These are phyloP conservation scores for Hanseniaspora valbyensis DNA, from an alignment of 805 yeast genomes.

Conservation along the genomic window DNA sequence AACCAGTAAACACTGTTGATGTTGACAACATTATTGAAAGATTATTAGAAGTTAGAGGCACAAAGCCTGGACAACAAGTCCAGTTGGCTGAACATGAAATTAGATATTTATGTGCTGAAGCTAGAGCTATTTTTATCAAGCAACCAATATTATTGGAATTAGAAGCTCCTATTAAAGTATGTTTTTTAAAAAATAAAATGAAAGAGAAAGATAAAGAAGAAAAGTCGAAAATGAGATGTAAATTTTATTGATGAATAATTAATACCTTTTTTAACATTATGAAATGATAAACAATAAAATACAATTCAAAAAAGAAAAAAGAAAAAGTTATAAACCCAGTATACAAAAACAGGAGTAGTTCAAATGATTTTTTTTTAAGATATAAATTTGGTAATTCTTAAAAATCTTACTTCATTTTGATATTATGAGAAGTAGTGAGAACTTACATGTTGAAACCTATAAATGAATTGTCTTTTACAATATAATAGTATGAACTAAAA, in stretches of 20 bases:
- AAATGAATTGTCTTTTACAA: too few relatives aligned
- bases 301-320: too few relatives aligned
- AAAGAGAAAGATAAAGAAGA: background rate
- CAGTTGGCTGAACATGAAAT: conserved; percentile 88
- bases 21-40: conserved; percentile 95
- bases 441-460: too few relatives aligned
- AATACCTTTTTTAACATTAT: conserved; percentile 30
- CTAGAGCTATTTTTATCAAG: conserved; percentile 94
- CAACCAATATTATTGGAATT: conserved; percentile 92
- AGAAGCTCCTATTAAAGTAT: conserved; percentile 90
- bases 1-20: conserved; percentile 50
- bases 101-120: conserved; percentile 90
- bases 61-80: conserved; percentile 96
- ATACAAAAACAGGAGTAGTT: too few relatives aligned
- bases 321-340: too few relatives aligned
- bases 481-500: too few relatives aligned
- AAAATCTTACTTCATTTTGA: too few relatives aligned
- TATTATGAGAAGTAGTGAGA: too few relatives aligned
- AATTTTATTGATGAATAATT: background rate
- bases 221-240: background rate
- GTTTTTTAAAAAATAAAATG: too few relatives aligned
- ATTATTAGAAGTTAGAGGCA: conserved; percentile 92
- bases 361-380: too few relatives aligned
- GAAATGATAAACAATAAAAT: too few relatives aligned
- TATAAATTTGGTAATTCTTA: too few relatives aligned